Base-by-base conservation (phyloP, 2,329 filamentous ascomycete species). In the Rhynchosporium agropyri region DNA sequence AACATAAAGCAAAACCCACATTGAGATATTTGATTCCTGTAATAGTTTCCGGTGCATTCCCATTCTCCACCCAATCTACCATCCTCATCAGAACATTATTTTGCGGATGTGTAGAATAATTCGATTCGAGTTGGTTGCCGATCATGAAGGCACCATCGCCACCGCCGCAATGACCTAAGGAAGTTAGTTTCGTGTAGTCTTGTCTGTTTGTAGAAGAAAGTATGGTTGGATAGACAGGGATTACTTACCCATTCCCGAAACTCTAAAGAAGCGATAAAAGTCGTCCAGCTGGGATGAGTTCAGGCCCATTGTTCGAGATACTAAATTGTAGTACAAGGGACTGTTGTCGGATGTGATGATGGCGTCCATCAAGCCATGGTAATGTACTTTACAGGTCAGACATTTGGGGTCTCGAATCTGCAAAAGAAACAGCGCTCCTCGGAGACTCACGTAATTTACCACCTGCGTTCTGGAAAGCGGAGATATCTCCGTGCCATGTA, bases 221-320 rank as follows among this genome's bases (percentile, higher is more conserved):
- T 79, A 57, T 81, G 77, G 69, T 7, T 8, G 6, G 29, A 33
- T 29, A 28, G 33, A 36, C 33, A 82, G 79, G 63, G 80, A 81
- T 0, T 72, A 55, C 50, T 53, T 38, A 64, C 45, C 74, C 74
- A 81, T 80, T 26, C 83, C 83, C 62, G 71, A 80, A 70, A 79
- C 79, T 46, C 77, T 77, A 75, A 84, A 84, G 71, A 77, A 79
- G 60, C 82, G 78, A 68, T 82, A 80, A 62, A 80, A 82, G 0
- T 73, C 69, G 63, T 81, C 79, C 12, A 81, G 69, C 43, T 76
- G 63, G 0, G 63, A 60, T 0, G 72, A 63, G 1, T 69, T 65
- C 0, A 75, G 68, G 3, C 70, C 66, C 79, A 83, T 80, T 0
- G 77, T 80, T 31, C 53, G 20, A 3, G 66, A 66, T 5, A 68